A percentile compares a stretch with the other conserved stretches of the same genome.
These are phyloP conservation scores for Boletus fagicola DNA, from an alignment of 768 basidiomycete species.

Conservation along the genomic window DNA sequence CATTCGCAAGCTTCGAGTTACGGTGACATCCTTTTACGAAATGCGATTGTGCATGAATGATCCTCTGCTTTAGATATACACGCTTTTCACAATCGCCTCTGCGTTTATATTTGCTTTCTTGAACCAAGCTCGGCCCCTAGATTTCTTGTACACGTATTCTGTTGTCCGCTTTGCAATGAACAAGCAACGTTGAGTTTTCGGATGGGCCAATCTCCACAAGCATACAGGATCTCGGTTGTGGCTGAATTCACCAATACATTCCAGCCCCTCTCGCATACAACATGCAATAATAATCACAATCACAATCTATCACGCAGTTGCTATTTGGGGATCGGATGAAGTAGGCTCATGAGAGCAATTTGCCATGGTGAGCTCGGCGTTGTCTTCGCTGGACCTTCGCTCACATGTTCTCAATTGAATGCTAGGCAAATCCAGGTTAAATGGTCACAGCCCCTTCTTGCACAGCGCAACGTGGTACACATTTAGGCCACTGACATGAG, in stretches of 20 bases:
- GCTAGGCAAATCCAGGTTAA: constrained; percentile 10
- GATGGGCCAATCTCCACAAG: constrained; percentile 1
- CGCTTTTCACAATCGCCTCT: constrained; percentile 10
- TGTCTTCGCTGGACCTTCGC: constrained; percentile 15
- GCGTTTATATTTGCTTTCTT: constrained; percentile 21
- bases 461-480: constrained; percentile 17
- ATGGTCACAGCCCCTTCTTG: constrained; percentile 19
- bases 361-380: constrained; percentile 15
- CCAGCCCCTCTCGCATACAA: background rate
- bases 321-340: constrained; percentile 2
- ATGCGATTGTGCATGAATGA: constrained; percentile 14
- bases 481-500: constrained; percentile 22
- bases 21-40: constrained; percentile 27
- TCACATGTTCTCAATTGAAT: constrained; percentile 14
- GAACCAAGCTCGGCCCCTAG: constrained; percentile 1
- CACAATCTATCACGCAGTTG: constrained; percentile 21
- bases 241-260: background rate
- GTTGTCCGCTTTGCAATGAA: constrained; percentile 19
- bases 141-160: constrained; percentile 17
- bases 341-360: constrained; percentile 17
- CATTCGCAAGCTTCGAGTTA: constrained; percentile 83
- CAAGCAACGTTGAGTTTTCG: constrained; percentile 15
- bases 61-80: constrained; percentile 25
- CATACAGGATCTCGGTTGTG: constrained; percentile 1
- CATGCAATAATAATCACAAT: constrained; percentile 7